phyloP scores from a whole-genome alignment of 2,329 filamentous ascomycete species.

The Blastomyces percursus region DNA sequence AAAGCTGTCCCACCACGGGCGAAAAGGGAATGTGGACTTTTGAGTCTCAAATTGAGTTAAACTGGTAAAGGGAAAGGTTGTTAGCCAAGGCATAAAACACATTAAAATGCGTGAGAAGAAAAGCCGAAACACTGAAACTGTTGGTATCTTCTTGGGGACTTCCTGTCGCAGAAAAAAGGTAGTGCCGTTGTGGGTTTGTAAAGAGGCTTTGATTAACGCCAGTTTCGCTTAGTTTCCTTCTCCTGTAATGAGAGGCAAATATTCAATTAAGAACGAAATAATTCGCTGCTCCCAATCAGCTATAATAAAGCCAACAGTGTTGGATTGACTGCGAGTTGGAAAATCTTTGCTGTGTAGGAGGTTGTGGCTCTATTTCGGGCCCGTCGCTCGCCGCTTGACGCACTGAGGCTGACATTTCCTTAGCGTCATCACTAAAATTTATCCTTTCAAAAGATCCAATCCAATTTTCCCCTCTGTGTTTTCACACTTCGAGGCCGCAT shows the following conservation, averaged over 20 bases:
- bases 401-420: slow-evolving; percentile 13
- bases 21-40: background rate
- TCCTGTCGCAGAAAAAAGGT: background rate
- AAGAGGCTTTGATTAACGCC: background rate
- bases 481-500: slow-evolving; percentile 5
- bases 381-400: slow-evolving; percentile 8
- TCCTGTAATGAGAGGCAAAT: background rate
- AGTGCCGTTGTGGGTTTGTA: background rate
- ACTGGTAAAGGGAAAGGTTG: background rate
- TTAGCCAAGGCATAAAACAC: background rate
- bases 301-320: background rate
- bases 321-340: background rate
- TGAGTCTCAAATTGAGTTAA: background rate
- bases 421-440: slow-evolving; percentile 19
- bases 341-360: background rate
- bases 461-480: slow-evolving; percentile 11
- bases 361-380: slow-evolving; percentile 6
- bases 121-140: background rate
- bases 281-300: background rate
- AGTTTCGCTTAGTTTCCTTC: background rate
- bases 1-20: background rate
- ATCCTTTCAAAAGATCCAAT: slow-evolving; percentile 10
- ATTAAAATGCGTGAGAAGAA: background rate
- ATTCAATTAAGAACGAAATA: background rate
- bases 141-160: background rate